These are phyloP conservation scores for Didymella lethalis DNA, from an alignment of 2,329 filamentous ascomycete species.

Conservation along the genomic window DNA sequence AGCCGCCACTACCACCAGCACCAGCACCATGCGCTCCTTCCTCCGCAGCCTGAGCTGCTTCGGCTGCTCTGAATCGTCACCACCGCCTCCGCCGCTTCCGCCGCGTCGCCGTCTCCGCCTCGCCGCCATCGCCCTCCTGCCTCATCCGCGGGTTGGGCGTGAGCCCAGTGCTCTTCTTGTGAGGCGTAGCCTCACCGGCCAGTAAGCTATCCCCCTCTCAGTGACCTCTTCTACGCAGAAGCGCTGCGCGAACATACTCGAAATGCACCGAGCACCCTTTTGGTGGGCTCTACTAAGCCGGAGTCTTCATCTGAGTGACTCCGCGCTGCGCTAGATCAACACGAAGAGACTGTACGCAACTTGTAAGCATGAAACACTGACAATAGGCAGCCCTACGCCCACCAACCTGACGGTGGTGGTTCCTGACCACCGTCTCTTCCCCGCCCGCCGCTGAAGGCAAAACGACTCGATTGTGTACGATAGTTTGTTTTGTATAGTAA, in stretches of 20 bases:
- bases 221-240: not conserved
- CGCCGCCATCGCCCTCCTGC: not conserved
- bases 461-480: not conserved
- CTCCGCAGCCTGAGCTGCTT: conserved; percentile 1
- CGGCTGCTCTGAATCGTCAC: not conserved
- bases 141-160: not conserved
- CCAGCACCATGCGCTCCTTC: not conserved
- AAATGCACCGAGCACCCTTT: not conserved
- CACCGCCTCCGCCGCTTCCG: not conserved
- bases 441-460: not conserved
- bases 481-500: not conserved
- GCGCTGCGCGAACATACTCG: not conserved
- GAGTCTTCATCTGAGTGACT: not conserved
- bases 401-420: not conserved
- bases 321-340: not conserved
- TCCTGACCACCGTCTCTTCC: not conserved
- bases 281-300: not conserved
- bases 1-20: not conserved
- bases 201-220: not conserved
- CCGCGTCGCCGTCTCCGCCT: not conserved
- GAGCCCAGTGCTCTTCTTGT: conserved; percentile 7
- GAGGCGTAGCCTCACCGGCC: conserved; percentile 3
- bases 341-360: not conserved
- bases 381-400: not conserved
- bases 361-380: not conserved